phyloP scores from a whole-genome alignment of 768 basidiomycete species.

The Phlegmacium glaucopus region DNA sequence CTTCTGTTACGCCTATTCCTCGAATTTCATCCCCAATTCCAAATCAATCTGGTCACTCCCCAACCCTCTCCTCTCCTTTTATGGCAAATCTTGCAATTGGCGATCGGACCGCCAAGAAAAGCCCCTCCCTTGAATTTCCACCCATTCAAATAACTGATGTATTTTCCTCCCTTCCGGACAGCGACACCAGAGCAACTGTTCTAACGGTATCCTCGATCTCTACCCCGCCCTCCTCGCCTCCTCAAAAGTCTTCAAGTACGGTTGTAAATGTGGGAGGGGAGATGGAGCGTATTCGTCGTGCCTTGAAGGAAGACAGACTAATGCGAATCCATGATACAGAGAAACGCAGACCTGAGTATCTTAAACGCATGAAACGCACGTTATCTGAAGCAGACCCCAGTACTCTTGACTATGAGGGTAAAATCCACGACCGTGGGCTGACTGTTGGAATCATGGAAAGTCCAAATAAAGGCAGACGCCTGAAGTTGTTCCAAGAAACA shows the following conservation, averaged over 20 bases:
- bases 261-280: conserved; percentile 44
- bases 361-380: conserved; percentile 55
- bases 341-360: conserved; percentile 66
- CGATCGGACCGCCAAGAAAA: conserved; percentile 18
- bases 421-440: conserved; percentile 21
- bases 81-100: conserved; percentile 34
- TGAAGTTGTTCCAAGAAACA: conserved; percentile 78
- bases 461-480: conserved; percentile 66
- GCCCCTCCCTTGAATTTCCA: conserved; percentile 7
- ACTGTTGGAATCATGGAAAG: conserved; percentile 65
- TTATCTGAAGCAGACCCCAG: conserved; percentile 39
- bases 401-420: conserved; percentile 31
- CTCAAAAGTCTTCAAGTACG: conserved; percentile 13
- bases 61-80: conserved; percentile 45
- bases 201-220: conserved; percentile 9
- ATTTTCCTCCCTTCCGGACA: conserved; percentile 14
- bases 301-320: conserved; percentile 46
- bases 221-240: conserved; percentile 23
- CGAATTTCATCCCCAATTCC: conserved; percentile 26
- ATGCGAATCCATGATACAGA: conserved; percentile 53
- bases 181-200: not conserved
- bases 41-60: conserved; percentile 21
- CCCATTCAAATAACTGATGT: conserved; percentile 21
- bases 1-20: conserved; percentile 15
- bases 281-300: conserved; percentile 56